Conservation (phyloP, 495 filamentous ascomycete genomes). For the Penicillium robsamsonii region DNA sequence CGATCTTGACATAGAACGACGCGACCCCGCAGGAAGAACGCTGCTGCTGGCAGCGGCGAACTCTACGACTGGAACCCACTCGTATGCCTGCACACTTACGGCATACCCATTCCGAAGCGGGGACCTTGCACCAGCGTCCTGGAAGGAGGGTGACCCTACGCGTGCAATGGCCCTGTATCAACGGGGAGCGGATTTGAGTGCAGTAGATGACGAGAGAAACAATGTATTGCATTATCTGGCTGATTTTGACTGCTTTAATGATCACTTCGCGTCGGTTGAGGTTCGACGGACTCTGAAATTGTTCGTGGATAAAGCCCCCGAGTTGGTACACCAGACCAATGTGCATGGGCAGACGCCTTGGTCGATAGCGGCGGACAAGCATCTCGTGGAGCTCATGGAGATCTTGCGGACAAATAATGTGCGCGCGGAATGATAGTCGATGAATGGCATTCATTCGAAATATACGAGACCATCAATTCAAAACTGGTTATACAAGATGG, state of each 20-base stretch:
- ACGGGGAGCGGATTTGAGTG: constrained; percentile 23
- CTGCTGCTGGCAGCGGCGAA: constrained; percentile 25
- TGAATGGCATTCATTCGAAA: no score
- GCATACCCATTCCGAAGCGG: constrained; percentile 10
- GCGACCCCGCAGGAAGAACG: constrained; percentile 20
- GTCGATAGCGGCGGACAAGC: constrained; percentile 11
- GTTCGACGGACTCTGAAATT: constrained; percentile 9
- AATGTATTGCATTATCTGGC: constrained; percentile 28
- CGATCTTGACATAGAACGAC: constrained; percentile 20
- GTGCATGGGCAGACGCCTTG: constrained; percentile 13
- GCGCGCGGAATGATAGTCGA: not conserved
- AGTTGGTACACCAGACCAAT: constrained; percentile 10
- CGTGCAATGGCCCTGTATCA: constrained; percentile 26
- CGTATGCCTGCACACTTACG: constrained; percentile 12
- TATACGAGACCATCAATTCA: no score
- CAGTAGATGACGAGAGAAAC: constrained; percentile 21
- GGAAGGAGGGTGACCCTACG: constrained; percentile 18
- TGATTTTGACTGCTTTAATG: not conserved
- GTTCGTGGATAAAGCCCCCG: constrained; percentile 19
- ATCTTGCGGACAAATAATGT: not conserved
- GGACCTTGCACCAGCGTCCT: not conserved
- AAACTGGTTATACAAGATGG: no score
- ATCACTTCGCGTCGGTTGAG: not conserved
- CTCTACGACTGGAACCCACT: constrained; percentile 8
- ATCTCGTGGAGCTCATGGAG: not conserved